These are phyloP conservation scores for Citrus sp. DNA, from an alignment of 345 rosid genomes.

Conservation along the genomic window DNA sequence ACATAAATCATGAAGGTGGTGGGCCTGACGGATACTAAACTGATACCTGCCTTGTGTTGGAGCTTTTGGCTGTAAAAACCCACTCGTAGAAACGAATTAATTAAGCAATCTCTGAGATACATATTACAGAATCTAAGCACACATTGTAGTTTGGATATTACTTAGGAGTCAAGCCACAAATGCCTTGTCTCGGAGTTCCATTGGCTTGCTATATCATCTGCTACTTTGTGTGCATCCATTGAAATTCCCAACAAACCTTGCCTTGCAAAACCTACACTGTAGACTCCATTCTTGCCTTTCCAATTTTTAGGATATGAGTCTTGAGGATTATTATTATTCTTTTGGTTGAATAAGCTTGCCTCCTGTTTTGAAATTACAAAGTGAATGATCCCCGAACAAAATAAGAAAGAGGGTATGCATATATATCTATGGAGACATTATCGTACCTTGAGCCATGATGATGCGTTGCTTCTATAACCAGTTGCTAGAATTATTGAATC, in stretches of 20 bases:
- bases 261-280: constrained; percentile 28
- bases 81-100: background rate
- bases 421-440: background rate
- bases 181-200: constrained; percentile 27
- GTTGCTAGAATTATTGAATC: constrained; percentile 45
- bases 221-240: constrained; percentile 31
- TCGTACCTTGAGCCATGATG: constrained; percentile 43
- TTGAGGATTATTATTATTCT: constrained; percentile 11
- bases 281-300: constrained; percentile 34
- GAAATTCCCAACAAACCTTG: constrained; percentile 30
- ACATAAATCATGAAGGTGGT: no score
- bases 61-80: background rate
- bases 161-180: background rate
- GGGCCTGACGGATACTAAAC: no score
- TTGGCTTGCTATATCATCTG: constrained; percentile 24
- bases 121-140: background rate
- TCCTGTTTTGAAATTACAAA: constrained; percentile 10
- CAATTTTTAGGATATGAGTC: constrained; percentile 27
- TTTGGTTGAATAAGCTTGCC: constrained; percentile 21
- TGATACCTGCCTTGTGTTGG: background rate
- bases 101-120: background rate
- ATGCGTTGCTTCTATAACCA: constrained; percentile 44
- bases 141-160: no score
- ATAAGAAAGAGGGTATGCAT: background rate
- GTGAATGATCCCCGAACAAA: no score